These are phyloP conservation scores for Davidsoniella neocaledoniae DNA, from an alignment of 2,329 filamentous ascomycete species.

Conservation along the genomic window DNA sequence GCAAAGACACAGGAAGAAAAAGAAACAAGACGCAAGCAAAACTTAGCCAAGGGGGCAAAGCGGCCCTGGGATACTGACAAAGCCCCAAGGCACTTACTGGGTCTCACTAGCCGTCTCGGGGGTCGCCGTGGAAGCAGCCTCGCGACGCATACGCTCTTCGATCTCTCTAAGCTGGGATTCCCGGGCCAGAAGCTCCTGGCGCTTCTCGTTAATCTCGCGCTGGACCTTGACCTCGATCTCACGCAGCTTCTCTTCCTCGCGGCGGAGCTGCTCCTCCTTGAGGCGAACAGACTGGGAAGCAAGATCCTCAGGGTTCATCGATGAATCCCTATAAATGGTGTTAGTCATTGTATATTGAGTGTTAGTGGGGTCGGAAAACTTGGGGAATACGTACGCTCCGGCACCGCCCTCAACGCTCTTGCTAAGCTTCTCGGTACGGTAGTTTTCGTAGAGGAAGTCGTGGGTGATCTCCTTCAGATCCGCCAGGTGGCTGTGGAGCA, in stretches of 20 bases:
- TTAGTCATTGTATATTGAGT: slow-evolving; percentile 18
- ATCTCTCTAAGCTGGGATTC: slow-evolving; percentile 98
- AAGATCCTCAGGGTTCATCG: slow-evolving; percentile 95
- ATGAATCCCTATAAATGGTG: slow-evolving; percentile 44
- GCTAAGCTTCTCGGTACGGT: slow-evolving; percentile 99
- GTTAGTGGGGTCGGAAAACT: background rate
- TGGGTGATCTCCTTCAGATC: slow-evolving; percentile 99
- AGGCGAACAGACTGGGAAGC: slow-evolving; percentile 93
- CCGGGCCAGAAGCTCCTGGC: slow-evolving; percentile 90
- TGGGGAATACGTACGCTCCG: slow-evolving; percentile 52
- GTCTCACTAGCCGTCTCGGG: slow-evolving; percentile 27
- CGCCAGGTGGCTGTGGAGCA: slow-evolving; percentile 93
- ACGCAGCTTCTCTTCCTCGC: slow-evolving; percentile 98
- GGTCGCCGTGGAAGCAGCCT: slow-evolving; percentile 41
- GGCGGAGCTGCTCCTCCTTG: slow-evolving; percentile 98
- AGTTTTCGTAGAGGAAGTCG: slow-evolving; percentile 99
- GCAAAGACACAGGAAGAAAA: slow-evolving; percentile 9
- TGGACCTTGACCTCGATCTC: slow-evolving; percentile 99
- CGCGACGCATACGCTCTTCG: slow-evolving; percentile 89
- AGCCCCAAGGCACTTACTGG: slow-evolving; percentile 20
- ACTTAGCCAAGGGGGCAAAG: background rate
- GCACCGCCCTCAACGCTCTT: slow-evolving; percentile 93
- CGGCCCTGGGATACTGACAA: slow-evolving; percentile 2
- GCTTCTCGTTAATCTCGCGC: slow-evolving; percentile 99
- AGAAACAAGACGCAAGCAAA: slow-evolving; percentile 29